phyloP scores from a whole-genome alignment of 257 asterid genomes.

The Lycium ferocissimum region DNA sequence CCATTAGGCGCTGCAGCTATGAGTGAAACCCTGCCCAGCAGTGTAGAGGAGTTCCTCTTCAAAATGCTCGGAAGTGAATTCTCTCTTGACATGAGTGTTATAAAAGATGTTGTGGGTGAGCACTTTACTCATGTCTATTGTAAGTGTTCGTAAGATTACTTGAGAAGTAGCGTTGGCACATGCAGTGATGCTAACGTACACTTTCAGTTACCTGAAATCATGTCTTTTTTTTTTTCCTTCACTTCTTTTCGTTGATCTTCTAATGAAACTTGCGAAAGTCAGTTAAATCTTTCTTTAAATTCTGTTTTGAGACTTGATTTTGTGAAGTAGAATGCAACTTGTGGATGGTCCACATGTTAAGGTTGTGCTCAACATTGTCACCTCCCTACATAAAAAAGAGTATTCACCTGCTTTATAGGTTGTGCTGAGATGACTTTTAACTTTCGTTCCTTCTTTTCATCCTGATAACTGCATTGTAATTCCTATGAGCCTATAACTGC shows the following conservation, averaged over 20 bases:
- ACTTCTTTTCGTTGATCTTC: not conserved
- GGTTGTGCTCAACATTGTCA: not conserved
- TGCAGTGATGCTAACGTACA: not conserved
- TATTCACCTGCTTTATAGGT: conserved; percentile 11
- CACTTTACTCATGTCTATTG: not conserved
- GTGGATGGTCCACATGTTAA: not conserved
- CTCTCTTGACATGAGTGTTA: conserved; percentile 59
- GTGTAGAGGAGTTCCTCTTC: conserved; percentile 63
- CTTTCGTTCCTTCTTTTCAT: not conserved
- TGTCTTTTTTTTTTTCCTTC: conserved; percentile 6
- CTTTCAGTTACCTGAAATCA: not conserved
- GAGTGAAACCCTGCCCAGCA: conserved; percentile 50
- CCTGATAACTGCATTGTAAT: conserved; percentile 3
- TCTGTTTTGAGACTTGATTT: conserved; percentile 26
- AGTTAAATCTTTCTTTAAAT: conserved; percentile 1
- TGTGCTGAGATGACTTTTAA: not conserved
- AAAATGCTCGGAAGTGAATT: conserved; percentile 84
- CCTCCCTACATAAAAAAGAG: not conserved
- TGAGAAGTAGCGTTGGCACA: not conserved
- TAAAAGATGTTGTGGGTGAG: conserved; percentile 77
- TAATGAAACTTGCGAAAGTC: not conserved
- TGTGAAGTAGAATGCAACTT: conserved; percentile 12
- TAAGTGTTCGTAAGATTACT: not conserved
- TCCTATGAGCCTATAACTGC: conserved; percentile 8
- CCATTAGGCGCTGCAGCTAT: conserved; percentile 34